These are phyloP conservation scores for Tetrahymena elliotti DNA, from an alignment of 73 alveolate genomes.

Conservation along the genomic window DNA sequence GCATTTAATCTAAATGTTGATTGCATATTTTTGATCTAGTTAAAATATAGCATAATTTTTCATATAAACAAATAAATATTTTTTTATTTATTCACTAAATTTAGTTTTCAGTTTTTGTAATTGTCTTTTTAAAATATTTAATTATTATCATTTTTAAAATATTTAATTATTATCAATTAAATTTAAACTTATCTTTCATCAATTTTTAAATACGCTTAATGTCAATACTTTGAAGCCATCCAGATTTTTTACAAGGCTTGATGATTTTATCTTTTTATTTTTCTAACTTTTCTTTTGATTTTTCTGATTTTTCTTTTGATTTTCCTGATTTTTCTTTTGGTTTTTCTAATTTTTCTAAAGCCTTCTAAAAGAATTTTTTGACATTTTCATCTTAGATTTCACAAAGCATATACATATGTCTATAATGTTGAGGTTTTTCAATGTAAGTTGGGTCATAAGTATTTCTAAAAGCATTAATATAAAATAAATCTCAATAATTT, in stretches of 20 bases:
- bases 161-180: background rate
- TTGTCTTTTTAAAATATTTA: too few relatives aligned
- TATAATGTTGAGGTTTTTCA: background rate
- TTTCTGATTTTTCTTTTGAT: background rate
- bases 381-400: background rate
- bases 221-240: background rate
- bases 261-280: too few relatives aligned
- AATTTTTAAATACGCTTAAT: background rate
- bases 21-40: background rate
- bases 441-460: background rate
- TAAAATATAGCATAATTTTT: background rate
- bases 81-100: too few relatives aligned
- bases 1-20: background rate
- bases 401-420: background rate
- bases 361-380: background rate
- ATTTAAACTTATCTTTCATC: background rate
- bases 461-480: background rate
- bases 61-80: too few relatives aligned
- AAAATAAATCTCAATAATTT: too few relatives aligned
- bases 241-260: background rate
- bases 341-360: background rate
- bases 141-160: too few relatives aligned
- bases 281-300: background rate
- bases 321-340: too few relatives aligned
- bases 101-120: too few relatives aligned